Base-by-base conservation (phyloP, 108 stramenopile genomes). In the Conticribra weissflogii region DNA sequence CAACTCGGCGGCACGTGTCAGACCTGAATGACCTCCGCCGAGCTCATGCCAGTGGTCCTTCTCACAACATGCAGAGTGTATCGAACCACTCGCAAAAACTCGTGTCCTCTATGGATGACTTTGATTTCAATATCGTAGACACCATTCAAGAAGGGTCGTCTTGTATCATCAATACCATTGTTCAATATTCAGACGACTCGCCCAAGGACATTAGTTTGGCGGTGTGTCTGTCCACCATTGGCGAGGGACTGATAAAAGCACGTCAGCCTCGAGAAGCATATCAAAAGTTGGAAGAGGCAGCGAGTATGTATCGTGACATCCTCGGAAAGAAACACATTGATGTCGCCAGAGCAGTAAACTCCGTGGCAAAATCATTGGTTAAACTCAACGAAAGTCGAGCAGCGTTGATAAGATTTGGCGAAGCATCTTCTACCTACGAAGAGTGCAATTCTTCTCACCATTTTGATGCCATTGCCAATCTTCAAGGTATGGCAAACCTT, bases 351-450 rank as follows among this genome's bases (percentile, higher is more conserved):
- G 77, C 92, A 19, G 72, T 93, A 23, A 87, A 88, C 54, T 70
- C 85, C 0, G 80, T 88, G 17, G 92, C 92, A n/a, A 89, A 86
- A 59, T 88, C 92, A 14, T 71, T 90, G 32, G 79, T 85, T 16
- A 94, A 90, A 64, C 55, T 89, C 25, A 83, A 86, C 17, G 92
- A 94, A 64, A 81, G 86, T 25, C 83, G 88, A 30, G 78, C 83
- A 23, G 92, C 92, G 5, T 58, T 94, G 21, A 71, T 88, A 3
- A 87, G 90, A 63, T 90, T 91, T 66, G 85, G 84, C 3, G 92
- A 94, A 78, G 89, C 92, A 24, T 85, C 88, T 51, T 68, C 87
- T n/a, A 90, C 86, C 25, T 94, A 86, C 64, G 88, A 94, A 68
- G 80, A 86, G 3, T 94, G 89, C 76, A 85, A 89, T 50, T 83